These are phyloP conservation scores for Parietaria judaica DNA, from an alignment of 306 rosid genomes.

Conservation along the genomic window DNA sequence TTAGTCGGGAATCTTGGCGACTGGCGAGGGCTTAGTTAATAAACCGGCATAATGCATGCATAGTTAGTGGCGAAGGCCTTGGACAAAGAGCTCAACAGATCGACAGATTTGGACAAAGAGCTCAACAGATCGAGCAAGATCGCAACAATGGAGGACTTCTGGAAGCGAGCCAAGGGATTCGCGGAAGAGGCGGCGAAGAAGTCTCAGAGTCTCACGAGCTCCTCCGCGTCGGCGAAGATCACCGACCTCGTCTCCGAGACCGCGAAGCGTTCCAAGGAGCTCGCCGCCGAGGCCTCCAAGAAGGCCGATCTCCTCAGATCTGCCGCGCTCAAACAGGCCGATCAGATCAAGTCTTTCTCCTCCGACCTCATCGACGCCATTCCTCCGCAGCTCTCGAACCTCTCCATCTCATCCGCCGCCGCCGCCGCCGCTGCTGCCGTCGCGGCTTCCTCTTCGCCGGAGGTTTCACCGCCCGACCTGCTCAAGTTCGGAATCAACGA, in stretches of 20 bases:
- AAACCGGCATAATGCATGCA: too few species aligned
- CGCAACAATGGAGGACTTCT: constrained; percentile 65
- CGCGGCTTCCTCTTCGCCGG: constrained; percentile 14
- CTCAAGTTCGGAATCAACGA: constrained; percentile 58
- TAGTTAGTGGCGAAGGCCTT: too few species aligned
- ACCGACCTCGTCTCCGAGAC: constrained; percentile 92
- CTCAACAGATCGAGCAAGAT: neutral
- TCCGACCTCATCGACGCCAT: constrained; percentile 66
- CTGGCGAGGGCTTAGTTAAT: too few species aligned
- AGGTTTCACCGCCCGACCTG: constrained; percentile 39
- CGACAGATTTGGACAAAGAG: too few species aligned
- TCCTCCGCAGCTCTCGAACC: constrained; percentile 58
- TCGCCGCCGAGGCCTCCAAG: constrained; percentile 96
- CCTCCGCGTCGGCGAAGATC: constrained; percentile 49
- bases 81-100: too few species aligned
- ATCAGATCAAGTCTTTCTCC: constrained; percentile 73
- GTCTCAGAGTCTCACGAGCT: constrained; percentile 45
- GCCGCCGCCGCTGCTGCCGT: too few species aligned
- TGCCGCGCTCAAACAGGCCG: constrained; percentile 77
- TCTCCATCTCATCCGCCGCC: constrained; percentile 15
- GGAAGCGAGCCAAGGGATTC: constrained; percentile 81
- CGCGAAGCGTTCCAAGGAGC: constrained; percentile 77
- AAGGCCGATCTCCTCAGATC: constrained; percentile 70
- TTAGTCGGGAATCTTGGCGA: too few species aligned
- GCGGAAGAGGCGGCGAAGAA: constrained; percentile 95